Evolutionary conservation across 208 protist genomes (phyloP), one percentile per base, ranked within the genome.

Genomic region (Wallacemonas sp.): DNA sequence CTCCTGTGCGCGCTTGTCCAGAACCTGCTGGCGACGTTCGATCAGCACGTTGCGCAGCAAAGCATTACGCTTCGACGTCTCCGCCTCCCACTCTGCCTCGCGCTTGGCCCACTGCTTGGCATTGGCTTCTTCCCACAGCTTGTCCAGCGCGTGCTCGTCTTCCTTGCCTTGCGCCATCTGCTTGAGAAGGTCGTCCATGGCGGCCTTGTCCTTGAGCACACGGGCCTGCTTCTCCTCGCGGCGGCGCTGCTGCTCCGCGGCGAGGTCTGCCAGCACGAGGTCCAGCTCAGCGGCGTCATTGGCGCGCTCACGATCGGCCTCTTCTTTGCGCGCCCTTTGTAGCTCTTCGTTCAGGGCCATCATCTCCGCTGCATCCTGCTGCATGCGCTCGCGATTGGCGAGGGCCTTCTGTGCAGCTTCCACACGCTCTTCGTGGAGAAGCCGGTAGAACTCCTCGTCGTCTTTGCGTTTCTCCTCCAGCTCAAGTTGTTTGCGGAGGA

Each of bases 51-150:
- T 91, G 53, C 79, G 83, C 22, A 93, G 57, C 0, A 93, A 69
- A 10, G 59, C 29, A 32, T 93, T 73, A 10, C 89, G 85, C 67
- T 74, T 78, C 13, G 73, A 58, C 72, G 84, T 73, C 1, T 93
- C 82, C 15, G 78, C 79, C 15, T 72, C 48, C 87, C 89, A 95
- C 45, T 77, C 71, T 13, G 68, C 70, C 78, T 95, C 86, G 21
- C 86, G 86, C 67, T 87, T 89, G 59, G 42, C 84, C 89, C 89
- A 95, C 73, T 92, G 68, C 61, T 81, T 79, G 37, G 83, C 73
- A 66, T 81, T 93, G 26, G 77, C 89, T 72, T 93, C 85, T 46
- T 83, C 80, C 87, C 89, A 95, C 33, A 95, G 62, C 44, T 79
- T 72, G 52, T 95, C 89, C 17, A 93, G 70, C 9, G 66, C 53